Evolutionary conservation across 140 eudicot genomes (phyloP).

Genomic region (Ambrosia hybrid): DNA sequence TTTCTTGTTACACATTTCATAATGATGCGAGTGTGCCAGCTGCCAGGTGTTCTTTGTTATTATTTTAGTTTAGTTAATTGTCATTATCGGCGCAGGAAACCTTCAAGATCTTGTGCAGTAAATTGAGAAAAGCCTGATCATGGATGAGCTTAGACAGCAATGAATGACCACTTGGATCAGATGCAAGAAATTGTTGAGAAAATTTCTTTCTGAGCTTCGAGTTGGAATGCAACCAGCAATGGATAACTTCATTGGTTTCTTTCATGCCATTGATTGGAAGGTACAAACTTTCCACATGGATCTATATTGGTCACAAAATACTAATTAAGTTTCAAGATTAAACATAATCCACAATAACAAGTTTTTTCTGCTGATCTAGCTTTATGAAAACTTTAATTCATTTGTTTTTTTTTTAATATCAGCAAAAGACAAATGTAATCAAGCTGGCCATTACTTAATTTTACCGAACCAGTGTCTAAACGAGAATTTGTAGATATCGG

Average conservation of each 20-base stretch:
- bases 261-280: constrained; percentile 99
- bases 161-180: constrained; percentile 85
- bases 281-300: constrained; percentile 34
- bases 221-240: constrained; percentile 78
- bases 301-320: constrained; percentile 3
- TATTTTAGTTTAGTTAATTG: not conserved
- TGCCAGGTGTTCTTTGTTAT: not conserved
- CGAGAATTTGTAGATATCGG: too few relatives aligned
- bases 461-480: too few relatives aligned
- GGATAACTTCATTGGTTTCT: constrained; percentile 85
- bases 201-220: constrained; percentile 67
- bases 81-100: constrained; percentile 14
- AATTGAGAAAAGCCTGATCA: constrained; percentile 19
- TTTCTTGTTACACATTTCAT: too few relatives aligned
- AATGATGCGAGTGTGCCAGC: too few relatives aligned
- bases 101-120: constrained; percentile 14
- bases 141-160: constrained; percentile 72
- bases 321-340: constrained; percentile 1
- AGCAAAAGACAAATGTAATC: too few relatives aligned
- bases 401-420: too few relatives aligned
- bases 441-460: too few relatives aligned
- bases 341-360: not conserved
- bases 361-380: too few relatives aligned
- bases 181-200: constrained; percentile 86
- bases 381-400: too few relatives aligned